Conservation (phyloP, 371 early-diverging fungal genomes). For the Rhizopus delemar region DNA sequence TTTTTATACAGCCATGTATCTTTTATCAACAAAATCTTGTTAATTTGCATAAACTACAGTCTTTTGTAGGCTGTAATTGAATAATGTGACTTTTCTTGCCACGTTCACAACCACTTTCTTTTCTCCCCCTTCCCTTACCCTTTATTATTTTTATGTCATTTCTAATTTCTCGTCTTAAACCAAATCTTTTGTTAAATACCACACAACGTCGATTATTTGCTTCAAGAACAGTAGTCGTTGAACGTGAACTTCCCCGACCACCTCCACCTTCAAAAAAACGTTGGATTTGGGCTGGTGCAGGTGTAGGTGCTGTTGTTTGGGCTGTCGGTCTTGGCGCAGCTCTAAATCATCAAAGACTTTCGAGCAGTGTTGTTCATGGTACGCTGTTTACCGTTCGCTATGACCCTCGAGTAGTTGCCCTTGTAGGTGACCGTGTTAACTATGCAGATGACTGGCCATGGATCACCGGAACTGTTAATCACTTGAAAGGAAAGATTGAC, state of each 20-base stretch:
- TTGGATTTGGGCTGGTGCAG: constrained; percentile 46
- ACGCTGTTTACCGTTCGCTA: constrained; percentile 67
- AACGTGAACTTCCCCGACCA: constrained; percentile 42
- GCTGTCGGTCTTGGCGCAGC: constrained; percentile 57
- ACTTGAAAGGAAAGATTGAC: constrained; percentile 67
- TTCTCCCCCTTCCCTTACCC: not conserved
- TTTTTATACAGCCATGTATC: no score
- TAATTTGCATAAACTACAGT: no score
- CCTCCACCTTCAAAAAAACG: constrained; percentile 42
- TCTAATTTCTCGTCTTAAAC: constrained; percentile 6
- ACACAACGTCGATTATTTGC: constrained; percentile 11
- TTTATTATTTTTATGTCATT: constrained; percentile 10
- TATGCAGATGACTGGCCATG: constrained; percentile 67
- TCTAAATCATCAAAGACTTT: constrained; percentile 67
- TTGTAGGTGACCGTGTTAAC: constrained; percentile 63
- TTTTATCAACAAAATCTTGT: no score
- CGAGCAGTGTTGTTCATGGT: constrained; percentile 63
- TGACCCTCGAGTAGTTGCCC: constrained; percentile 53
- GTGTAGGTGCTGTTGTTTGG: constrained; percentile 64
- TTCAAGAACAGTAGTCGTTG: constrained; percentile 36
- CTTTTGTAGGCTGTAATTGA: no score
- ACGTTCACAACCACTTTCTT: not conserved
- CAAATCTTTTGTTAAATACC: constrained; percentile 1
- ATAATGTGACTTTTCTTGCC: no score
- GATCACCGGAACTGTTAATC: constrained; percentile 69